phyloP scores from a whole-genome alignment of 208 protist species.

The Naegleria lovaniensis region DNA sequence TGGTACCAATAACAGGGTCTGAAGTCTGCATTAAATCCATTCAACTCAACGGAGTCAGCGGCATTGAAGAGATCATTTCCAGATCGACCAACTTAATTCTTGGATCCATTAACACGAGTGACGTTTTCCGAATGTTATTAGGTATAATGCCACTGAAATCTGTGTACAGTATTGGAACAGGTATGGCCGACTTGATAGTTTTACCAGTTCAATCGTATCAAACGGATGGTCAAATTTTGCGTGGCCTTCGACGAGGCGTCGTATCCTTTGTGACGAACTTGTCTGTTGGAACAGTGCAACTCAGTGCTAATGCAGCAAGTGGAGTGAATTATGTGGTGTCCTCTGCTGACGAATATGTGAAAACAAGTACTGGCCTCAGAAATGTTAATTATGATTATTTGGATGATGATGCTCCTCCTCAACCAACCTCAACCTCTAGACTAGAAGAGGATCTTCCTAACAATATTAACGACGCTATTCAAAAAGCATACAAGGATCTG shows the following conservation, averaged over 20 bases:
- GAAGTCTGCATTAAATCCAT: not conserved
- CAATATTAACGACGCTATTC: slow-evolving; percentile 6
- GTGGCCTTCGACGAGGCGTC: not conserved
- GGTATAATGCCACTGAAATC: slow-evolving; percentile 6
- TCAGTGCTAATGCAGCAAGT: not conserved
- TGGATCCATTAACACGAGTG: not conserved
- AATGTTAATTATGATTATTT: not conserved
- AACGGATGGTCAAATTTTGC: slow-evolving; percentile 1
- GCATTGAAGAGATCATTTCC: not conserved
- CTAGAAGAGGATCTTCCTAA: not conserved
- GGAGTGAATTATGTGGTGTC: not conserved
- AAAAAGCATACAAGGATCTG: slow-evolving; percentile 5
- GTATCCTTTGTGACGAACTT: not conserved
- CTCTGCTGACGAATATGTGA: not conserved
- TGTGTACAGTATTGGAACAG: not conserved
- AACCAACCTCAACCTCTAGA: not conserved
- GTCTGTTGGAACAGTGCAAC: not conserved
- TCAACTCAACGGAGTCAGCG: not conserved
- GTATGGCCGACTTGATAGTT: slow-evolving; percentile 8
- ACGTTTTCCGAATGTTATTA: not conserved
- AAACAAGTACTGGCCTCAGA: not conserved
- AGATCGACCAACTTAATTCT: not conserved
- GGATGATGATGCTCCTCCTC: not conserved
- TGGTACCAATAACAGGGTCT: not conserved
- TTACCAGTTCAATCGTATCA: not conserved